phyloP scores from a whole-genome alignment of 2,329 filamentous ascomycete genomes.

The Aspergillus persii region DNA sequence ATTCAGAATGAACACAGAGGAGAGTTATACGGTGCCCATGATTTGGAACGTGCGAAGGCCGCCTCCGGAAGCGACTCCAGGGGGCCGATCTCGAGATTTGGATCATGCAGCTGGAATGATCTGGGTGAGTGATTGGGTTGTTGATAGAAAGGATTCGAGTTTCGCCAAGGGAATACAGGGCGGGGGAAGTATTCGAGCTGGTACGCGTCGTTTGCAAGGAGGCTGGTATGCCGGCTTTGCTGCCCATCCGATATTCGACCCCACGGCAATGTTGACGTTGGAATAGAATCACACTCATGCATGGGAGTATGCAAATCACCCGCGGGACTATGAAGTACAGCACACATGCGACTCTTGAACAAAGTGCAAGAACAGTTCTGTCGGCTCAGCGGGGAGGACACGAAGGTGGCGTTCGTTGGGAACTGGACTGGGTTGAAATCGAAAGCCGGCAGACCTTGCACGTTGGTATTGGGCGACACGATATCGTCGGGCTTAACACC shows the following conservation, averaged over 20 bases:
- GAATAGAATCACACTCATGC: background rate
- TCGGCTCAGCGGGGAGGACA: background rate
- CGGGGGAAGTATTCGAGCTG: background rate
- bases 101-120: background rate
- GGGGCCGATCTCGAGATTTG: background rate
- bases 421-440: background rate
- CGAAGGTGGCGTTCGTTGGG: background rate
- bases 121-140: background rate
- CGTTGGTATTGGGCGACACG: background rate
- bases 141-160: background rate
- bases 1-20: too few species aligned
- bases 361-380: background rate
- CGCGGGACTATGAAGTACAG: slow-evolving; percentile 4
- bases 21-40: background rate
- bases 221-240: background rate
- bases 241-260: background rate
- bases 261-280: background rate
- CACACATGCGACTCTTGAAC: slow-evolving; percentile 3
- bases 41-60: background rate
- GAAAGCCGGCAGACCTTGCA: background rate
- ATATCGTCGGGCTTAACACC: background rate
- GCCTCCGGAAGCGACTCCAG: background rate
- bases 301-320: slow-evolving; percentile 6
- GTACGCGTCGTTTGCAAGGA: background rate
- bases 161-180: background rate